Evolutionary conservation across 2,329 filamentous ascomycete genomes (phyloP), one percentile per base, ranked within the genome.

Genomic region (Polychaeton citri): DNA sequence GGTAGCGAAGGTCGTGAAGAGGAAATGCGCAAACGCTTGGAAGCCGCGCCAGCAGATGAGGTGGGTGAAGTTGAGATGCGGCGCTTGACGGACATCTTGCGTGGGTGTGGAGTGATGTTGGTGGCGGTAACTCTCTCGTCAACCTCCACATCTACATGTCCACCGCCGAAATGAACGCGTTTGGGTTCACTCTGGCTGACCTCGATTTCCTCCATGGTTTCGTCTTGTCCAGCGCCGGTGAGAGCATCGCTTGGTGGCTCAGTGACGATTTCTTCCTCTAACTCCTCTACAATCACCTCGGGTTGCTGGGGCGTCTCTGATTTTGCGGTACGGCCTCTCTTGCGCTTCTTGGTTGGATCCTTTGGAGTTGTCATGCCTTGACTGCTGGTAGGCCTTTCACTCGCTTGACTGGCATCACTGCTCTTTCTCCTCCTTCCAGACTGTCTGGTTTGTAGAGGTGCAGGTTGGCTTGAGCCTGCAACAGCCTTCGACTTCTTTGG

Each of bases 1-100:
- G 55, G 55, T 6, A 58, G 46, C 6, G 55, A 58, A 19, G 50
- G 46, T 3, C 56, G 49, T n/a, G 42, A 42, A 24, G 50, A 48
- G 8, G 43, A 40, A n/a, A 41, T 43, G 19, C 43, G 45, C 35
- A 44, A 35, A 18, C 45, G 45, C 34, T 43, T 50, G 32, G 37
- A 31, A 16, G 20, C 31, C 16, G 43, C 20, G 13, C 36, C 35
- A 21, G 16, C 33, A 8, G 34, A 34, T 12, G 30, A 19, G 17
- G 13, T 35, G 5, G 53, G 52, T 3, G 55, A 57, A 13, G 43
- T 42, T 5, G 54, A 57, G 32, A 45, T 40, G 19, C 55, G 53
- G 18, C 52, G 53, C 42, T 50, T 54, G 31, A 54, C 34, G 5
- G 49, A 38, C 42, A 48, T 43, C 34, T 36, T 46, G 37, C 38